These are phyloP conservation scores for Fragosphaeria purpurea DNA, from an alignment of 2,329 filamentous ascomycete genomes.

Conservation along the genomic window DNA sequence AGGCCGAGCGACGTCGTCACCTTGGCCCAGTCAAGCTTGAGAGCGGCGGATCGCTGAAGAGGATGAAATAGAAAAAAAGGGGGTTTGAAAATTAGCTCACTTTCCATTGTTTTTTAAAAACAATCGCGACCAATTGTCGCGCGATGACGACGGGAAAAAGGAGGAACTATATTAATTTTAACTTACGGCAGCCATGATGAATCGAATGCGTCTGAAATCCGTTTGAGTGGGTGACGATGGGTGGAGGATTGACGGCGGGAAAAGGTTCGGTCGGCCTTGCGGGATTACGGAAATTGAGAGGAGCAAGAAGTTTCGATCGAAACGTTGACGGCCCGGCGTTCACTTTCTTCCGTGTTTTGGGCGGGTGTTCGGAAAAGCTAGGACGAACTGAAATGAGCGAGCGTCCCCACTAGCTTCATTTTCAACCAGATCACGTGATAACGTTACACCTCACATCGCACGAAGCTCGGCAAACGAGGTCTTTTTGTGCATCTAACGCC, in stretches of 20 bases:
- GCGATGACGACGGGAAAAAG: background rate
- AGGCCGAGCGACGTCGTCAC: conserved; percentile 90
- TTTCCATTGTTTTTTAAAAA: background rate
- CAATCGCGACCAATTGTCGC: background rate
- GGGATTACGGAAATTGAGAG: background rate
- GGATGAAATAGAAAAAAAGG: background rate
- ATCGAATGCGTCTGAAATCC: background rate
- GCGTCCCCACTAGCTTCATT: conserved; percentile 1
- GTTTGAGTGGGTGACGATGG: background rate
- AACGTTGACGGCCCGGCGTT: conserved; percentile 2
- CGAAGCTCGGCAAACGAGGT: background rate
- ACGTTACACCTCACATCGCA: background rate
- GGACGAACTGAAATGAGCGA: conserved; percentile 7
- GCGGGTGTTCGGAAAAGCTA: conserved; percentile 15
- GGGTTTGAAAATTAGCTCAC: conserved; percentile 42
- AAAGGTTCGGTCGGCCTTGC: conserved; percentile 1
- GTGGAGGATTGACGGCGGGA: conserved; percentile 1
- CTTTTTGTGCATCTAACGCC: background rate
- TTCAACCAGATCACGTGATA: conserved; percentile 9
- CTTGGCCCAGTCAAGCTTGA: conserved; percentile 99
- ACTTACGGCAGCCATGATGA: conserved; percentile 16
- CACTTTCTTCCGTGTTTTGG: conserved; percentile 9
- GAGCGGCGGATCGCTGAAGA: conserved; percentile 82
- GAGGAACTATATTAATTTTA: background rate
- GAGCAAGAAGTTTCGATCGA: conserved; percentile 4